Conservation (phyloP, 169 alveolate species). For the Eimeria sp. region DNA sequence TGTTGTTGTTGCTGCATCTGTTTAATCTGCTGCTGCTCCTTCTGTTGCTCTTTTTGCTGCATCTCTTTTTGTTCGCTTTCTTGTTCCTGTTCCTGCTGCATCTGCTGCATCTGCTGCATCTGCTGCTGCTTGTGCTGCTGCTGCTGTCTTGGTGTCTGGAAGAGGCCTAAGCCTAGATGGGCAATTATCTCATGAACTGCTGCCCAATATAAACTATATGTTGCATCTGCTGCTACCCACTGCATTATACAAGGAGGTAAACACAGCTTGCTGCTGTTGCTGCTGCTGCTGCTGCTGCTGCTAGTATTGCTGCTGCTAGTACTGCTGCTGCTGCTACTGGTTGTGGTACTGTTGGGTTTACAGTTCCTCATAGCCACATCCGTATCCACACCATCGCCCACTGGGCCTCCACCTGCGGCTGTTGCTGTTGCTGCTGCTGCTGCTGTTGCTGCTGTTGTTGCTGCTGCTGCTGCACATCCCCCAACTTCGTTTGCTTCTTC, state of each 20-base stretch:
- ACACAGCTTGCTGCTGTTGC: no score
- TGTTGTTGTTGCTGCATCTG: no score
- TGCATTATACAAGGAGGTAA: neutral
- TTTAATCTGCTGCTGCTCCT: no score
- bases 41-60: no score
- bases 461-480: no score
- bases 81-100: no score
- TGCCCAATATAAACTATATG: neutral
- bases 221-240: constrained; percentile 10
- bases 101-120: no score
- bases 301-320: neutral
- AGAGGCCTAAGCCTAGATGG: constrained; percentile 11
- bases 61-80: no score
- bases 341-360: constrained; percentile 1
- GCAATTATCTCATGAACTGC: constrained; percentile 27
- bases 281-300: constrained; percentile 23
- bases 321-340: constrained; percentile 6
- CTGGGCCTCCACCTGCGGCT: neutral
- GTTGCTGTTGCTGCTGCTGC: neutral
- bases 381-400: neutral
- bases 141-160: neutral
- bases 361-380: neutral
- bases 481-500: no score
- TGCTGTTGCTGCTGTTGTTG: neutral
- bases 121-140: no score